Percentiles rank a stretch among this genome's conserved stretches.
Evolutionary conservation across 257 asterid species (phyloP).

Genomic region (Primulina huaijiensis): DNA sequence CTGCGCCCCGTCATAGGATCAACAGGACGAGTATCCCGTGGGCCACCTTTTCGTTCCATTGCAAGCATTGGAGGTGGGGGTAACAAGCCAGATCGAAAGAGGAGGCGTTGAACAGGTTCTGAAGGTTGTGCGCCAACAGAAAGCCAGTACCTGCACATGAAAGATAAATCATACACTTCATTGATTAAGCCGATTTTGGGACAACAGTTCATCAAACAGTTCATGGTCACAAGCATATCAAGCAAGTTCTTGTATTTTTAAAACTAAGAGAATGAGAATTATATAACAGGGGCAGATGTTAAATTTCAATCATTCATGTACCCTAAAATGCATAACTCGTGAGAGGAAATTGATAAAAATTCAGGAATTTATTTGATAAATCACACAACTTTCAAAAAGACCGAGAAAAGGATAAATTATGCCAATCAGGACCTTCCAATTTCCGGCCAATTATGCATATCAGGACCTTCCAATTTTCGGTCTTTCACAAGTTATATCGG

Average conservation of each 20-base stretch:
- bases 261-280: background rate
- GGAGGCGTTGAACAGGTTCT: conserved; percentile 85
- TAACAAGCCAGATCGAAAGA: conserved; percentile 75
- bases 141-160: conserved; percentile 67
- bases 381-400: background rate
- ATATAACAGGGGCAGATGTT: background rate
- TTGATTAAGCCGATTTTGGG: background rate
- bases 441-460: too few relatives aligned
- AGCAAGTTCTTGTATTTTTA: background rate
- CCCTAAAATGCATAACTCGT: background rate
- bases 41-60: conserved; percentile 93
- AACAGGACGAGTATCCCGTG: conserved; percentile 66
- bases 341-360: background rate
- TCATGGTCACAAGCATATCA: background rate
- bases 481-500: too few relatives aligned
- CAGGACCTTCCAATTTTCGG: too few relatives aligned
- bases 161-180: conserved; percentile 1
- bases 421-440: background rate
- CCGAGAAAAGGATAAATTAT: background rate
- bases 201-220: background rate
- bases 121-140: conserved; percentile 97
- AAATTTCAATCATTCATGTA: background rate
- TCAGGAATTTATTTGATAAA: too few relatives aligned
- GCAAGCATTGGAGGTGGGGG: conserved; percentile 95
- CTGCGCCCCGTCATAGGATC: conserved; percentile 82